Evolutionary conservation across 306 rosid genomes (phyloP).

Genomic region (Acacia melanoxylon): DNA sequence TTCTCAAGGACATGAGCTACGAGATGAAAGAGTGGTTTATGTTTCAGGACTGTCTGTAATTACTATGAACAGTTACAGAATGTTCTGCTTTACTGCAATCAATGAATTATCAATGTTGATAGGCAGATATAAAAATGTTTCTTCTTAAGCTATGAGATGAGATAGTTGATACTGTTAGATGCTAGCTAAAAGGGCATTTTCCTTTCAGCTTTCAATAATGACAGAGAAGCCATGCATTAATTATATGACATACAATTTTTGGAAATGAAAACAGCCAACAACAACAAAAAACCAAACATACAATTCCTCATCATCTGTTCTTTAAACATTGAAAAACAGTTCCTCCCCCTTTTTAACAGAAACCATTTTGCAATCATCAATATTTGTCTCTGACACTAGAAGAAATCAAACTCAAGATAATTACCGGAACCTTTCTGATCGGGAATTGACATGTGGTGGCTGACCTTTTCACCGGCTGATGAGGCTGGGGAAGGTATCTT

Average conservation of each 20-base stretch:
- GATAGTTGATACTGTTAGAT: neutral
- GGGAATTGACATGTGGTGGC: constrained; percentile 50
- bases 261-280: constrained; percentile 55
- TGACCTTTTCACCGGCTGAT: constrained; percentile 63
- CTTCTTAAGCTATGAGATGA: neutral
- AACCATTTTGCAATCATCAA: constrained; percentile 49
- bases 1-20: neutral
- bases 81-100: neutral
- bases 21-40: neutral
- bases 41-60: neutral
- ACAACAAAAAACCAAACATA: constrained; percentile 48
- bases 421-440: constrained; percentile 73
- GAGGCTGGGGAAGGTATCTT: constrained; percentile 73
- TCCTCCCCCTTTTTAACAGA: constrained; percentile 36
- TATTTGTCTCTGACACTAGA: constrained; percentile 48
- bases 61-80: neutral
- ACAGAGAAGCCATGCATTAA: constrained; percentile 59
- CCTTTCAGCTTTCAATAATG: constrained; percentile 40
- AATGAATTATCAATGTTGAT: neutral
- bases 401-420: constrained; percentile 98
- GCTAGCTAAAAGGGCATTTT: constrained; percentile 23
- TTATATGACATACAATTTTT: constrained; percentile 58
- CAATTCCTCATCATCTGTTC: constrained; percentile 57
- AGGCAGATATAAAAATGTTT: neutral
- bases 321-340: constrained; percentile 57